Percentiles rank a stretch among this genome's conserved stretches.
Conservation (phyloP, 23 red algal species). For the Gracilaria gracilis region DNA sequence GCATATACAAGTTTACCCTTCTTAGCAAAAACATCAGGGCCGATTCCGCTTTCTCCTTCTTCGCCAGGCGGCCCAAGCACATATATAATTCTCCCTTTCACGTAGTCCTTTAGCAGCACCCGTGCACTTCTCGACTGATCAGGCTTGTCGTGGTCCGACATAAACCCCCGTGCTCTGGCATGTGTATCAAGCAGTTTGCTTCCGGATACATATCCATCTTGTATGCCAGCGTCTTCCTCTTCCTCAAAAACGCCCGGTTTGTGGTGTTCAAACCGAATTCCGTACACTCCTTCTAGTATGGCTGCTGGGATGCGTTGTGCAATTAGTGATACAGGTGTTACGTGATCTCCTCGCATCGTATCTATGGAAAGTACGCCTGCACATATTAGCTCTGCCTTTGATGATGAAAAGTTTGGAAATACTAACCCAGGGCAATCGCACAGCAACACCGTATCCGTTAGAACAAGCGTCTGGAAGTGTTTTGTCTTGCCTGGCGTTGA, state of each 20-base stretch:
- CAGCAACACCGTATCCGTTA: conserved; percentile 76
- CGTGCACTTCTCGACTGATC: conserved; percentile 86
- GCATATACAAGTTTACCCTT: conserved; percentile 56
- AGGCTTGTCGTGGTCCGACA: conserved; percentile 77
- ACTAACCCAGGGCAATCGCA: conserved; percentile 98
- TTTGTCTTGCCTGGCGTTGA: conserved; percentile 98
- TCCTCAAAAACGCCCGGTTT: neutral
- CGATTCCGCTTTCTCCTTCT: conserved; percentile 63
- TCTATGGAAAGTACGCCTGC: conserved; percentile 94
- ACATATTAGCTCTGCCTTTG: conserved; percentile 86
- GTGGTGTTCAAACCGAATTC: conserved; percentile 65
- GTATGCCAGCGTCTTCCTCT: neutral
- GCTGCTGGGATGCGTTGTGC: conserved; percentile 68
- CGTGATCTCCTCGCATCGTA: conserved; percentile 76
- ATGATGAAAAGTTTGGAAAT: conserved; percentile 92
- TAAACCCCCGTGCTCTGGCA: conserved; percentile 87
- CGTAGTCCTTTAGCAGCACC: conserved; percentile 95
- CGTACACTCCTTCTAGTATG: conserved; percentile 74
- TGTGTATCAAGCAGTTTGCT: conserved; percentile 74
- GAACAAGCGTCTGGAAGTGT: conserved; percentile 90
- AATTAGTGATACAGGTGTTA: conserved; percentile 69
- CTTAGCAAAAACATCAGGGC: conserved; percentile 55
- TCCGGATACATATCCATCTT: conserved; percentile 58
- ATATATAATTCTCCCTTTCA: conserved; percentile 78
- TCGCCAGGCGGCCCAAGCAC: conserved; percentile 74